Conservation (phyloP, 805 yeast species). For the Hagleromyces aurorensis region DNA sequence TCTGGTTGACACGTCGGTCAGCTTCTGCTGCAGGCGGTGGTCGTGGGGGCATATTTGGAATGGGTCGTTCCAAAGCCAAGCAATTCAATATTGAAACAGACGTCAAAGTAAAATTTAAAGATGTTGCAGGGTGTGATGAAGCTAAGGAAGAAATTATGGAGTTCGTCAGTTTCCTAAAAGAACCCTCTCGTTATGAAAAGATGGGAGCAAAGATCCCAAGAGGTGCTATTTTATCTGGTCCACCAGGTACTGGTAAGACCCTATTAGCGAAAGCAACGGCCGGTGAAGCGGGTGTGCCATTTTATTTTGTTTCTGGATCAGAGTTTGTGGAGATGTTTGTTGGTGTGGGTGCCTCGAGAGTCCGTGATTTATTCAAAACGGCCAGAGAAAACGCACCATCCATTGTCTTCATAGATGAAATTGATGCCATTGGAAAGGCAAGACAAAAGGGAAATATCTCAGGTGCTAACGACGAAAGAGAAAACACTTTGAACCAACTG, state of each 20-base stretch:
- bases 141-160: slow-evolving; percentile 98
- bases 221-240: slow-evolving; percentile 95
- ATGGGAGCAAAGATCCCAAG: slow-evolving; percentile 97
- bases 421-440: slow-evolving; percentile 98
- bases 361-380: slow-evolving; percentile 85
- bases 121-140: slow-evolving; percentile 96
- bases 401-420: slow-evolving; percentile 95
- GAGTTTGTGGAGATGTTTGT: slow-evolving; percentile 98
- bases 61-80: slow-evolving; percentile 89
- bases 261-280: slow-evolving; percentile 96
- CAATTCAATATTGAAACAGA: slow-evolving; percentile 87
- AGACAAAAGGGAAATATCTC: slow-evolving; percentile 60
- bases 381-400: slow-evolving; percentile 94
- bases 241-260: slow-evolving; percentile 99
- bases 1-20: slow-evolving; percentile 69
- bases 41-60: slow-evolving; percentile 76
- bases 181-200: slow-evolving; percentile 83
- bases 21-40: slow-evolving; percentile 39
- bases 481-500: slow-evolving; percentile 89
- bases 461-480: slow-evolving; percentile 95
- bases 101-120: slow-evolving; percentile 79
- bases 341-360: slow-evolving; percentile 98
- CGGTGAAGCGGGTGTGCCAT: slow-evolving; percentile 98
- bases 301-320: slow-evolving; percentile 91
- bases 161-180: slow-evolving; percentile 86